phyloP scores from a whole-genome alignment of 129 eudicot species.

The Chrysanthemum makinoi region DNA sequence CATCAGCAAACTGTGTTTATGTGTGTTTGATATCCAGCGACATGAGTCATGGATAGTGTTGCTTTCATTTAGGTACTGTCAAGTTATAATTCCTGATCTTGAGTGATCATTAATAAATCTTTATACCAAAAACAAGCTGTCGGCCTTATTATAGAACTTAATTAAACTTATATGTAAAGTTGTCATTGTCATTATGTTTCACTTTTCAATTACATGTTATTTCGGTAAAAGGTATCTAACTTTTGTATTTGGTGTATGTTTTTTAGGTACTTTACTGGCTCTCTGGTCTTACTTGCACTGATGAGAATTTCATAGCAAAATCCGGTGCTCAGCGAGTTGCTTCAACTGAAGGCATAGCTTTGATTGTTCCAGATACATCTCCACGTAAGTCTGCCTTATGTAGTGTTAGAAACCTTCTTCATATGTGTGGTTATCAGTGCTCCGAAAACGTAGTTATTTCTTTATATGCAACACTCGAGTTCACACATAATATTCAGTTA shows the following conservation, averaged over 20 bases:
- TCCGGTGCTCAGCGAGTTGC: constrained; percentile 98
- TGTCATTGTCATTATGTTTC: neutral
- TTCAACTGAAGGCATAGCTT: constrained; percentile 81
- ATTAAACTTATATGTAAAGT: neutral
- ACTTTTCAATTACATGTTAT: neutral
- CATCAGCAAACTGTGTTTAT: neutral
- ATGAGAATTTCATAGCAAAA: constrained; percentile 82
- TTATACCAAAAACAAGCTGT: neutral
- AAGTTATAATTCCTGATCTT: neutral
- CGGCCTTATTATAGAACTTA: neutral
- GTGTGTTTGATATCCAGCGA: neutral
- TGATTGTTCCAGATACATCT: constrained; percentile 91
- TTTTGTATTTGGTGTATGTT: constrained; percentile 8
- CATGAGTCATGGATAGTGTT: neutral
- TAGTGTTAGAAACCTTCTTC: neutral
- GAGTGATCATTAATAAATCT: neutral
- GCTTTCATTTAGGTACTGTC: neutral
- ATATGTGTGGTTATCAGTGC: neutral
- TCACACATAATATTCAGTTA: neutral
- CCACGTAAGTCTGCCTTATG: constrained; percentile 55
- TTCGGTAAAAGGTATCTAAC: neutral
- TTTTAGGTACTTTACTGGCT: constrained; percentile 92
- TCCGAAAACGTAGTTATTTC: neutral
- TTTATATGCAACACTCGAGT: neutral
- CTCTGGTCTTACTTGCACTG: constrained; percentile 91